Conservation (phyloP, 2,329 filamentous ascomycete species). For the Clarireedia homoeocarpa region DNA sequence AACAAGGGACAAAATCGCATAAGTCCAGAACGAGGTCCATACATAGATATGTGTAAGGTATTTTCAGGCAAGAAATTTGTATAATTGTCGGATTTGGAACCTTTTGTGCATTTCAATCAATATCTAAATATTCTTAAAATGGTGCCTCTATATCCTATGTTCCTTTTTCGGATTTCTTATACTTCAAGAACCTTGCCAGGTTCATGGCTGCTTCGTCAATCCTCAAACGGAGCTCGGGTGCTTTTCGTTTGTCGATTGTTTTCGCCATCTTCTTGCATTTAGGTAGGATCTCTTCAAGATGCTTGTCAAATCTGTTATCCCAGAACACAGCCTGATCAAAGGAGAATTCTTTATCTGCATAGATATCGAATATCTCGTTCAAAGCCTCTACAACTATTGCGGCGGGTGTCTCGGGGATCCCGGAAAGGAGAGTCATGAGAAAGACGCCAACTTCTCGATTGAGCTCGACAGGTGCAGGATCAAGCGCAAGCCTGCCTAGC, state of each 20-base stretch:
- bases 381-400: slow-evolving; percentile 57
- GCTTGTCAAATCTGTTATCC: slow-evolving; percentile 50
- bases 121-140: no score
- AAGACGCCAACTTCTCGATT: slow-evolving; percentile 60
- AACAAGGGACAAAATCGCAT: no score
- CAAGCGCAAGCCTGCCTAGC: slow-evolving; percentile 52
- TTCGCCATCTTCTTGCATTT: slow-evolving; percentile 50
- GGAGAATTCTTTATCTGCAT: slow-evolving; percentile 50
- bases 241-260: slow-evolving; percentile 51
- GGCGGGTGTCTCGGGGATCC: slow-evolving; percentile 43
- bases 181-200: slow-evolving; percentile 52
- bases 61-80: no score
- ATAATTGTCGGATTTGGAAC: no score
- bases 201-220: slow-evolving; percentile 56
- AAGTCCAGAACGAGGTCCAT: no score
- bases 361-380: slow-evolving; percentile 61
- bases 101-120: no score
- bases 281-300: slow-evolving; percentile 46
- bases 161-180: slow-evolving; percentile 40
- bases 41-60: no score
- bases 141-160: not conserved
- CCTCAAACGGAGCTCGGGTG: slow-evolving; percentile 47
- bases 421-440: slow-evolving; percentile 46
- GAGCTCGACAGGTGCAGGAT: slow-evolving; percentile 42
- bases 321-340: slow-evolving; percentile 59